phyloP scores from a whole-genome alignment of 2,329 filamentous ascomycete species.

The Botrytis sinoallii region DNA sequence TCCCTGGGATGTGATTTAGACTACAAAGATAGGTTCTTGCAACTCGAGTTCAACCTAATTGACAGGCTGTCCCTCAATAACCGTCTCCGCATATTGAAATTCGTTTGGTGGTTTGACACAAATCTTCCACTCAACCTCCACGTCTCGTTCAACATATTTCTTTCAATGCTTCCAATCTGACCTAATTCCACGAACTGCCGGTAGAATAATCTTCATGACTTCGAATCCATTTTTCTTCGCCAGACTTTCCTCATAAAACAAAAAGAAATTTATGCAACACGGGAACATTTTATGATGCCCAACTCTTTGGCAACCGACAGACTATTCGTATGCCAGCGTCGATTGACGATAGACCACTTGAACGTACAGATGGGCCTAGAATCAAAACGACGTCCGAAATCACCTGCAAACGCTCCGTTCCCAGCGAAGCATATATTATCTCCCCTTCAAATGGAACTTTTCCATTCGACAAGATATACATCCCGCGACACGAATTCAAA shows the following conservation, averaged over 20 bases:
- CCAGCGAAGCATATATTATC: neutral
- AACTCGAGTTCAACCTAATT: no score
- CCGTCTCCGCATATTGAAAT: no score
- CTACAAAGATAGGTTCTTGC: neutral
- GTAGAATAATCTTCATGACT: no score
- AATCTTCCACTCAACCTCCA: no score
- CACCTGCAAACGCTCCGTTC: neutral
- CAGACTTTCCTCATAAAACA: no score
- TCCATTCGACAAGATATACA: neutral
- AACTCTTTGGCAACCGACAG: neutral
- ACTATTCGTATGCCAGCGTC: accelerated
- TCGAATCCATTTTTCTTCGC: no score
- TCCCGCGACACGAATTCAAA: neutral
- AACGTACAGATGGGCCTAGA: neutral
- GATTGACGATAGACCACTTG: neutral
- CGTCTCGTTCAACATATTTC: no score
- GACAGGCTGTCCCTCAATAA: no score
- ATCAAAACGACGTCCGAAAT: no score
- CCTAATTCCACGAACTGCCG: no score
- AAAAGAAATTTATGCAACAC: neutral
- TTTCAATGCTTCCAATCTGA: no score
- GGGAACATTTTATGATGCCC: neutral
- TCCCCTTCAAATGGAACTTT: neutral
- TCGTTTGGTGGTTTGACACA: no score
- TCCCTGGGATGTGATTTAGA: neutral